Evolutionary conservation across 73 alveolate species (phyloP).

Genomic region (Paramecium pentaurelia): DNA sequence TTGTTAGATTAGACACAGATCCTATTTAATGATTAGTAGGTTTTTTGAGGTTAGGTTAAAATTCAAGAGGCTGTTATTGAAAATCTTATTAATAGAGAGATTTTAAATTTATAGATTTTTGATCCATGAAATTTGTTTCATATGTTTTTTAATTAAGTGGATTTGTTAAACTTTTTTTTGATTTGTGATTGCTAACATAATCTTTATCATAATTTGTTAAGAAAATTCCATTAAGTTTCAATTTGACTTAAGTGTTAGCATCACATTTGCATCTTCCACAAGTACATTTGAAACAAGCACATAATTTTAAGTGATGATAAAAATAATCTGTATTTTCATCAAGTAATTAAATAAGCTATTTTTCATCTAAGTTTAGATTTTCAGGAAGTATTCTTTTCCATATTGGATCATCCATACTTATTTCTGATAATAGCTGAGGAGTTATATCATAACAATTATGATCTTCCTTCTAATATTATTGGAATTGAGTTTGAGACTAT

Average conservation of each 20-base stretch:
- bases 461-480: neutral
- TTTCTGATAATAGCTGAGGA: neutral
- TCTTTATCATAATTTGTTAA: neutral
- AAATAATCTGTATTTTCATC: slow-evolving; percentile 19
- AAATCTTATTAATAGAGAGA: neutral
- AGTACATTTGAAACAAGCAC: neutral
- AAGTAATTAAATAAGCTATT: neutral
- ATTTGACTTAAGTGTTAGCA: neutral
- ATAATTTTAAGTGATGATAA: neutral
- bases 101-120: neutral
- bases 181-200: neutral
- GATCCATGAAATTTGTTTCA: neutral
- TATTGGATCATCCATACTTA: neutral
- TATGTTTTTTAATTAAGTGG: neutral
- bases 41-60: neutral
- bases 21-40: neutral
- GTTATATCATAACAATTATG: neutral
- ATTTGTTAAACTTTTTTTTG: neutral
- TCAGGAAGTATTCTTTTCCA: neutral
- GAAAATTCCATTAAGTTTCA: neutral
- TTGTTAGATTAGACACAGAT: neutral
- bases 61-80: neutral
- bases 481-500: neutral
- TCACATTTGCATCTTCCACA: slow-evolving; percentile 22
- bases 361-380: neutral